Percentiles rank a stretch among this genome's conserved stretches.
phyloP scores from a whole-genome alignment of 2,329 filamentous ascomycete species.

The Sporothrix pseudoabietina region DNA sequence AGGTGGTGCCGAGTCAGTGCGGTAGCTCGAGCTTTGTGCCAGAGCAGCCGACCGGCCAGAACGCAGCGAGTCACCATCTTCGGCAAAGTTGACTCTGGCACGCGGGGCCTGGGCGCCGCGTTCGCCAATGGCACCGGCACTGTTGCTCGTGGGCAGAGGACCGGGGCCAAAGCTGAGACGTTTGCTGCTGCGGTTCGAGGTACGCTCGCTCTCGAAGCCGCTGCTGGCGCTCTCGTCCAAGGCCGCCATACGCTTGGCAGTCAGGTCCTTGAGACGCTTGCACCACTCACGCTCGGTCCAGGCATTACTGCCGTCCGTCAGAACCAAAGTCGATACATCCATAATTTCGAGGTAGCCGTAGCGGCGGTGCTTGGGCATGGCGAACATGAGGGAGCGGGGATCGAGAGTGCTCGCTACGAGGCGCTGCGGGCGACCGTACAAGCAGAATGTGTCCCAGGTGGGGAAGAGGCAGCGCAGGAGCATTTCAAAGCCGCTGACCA shows the following conservation, averaged over 20 bases:
- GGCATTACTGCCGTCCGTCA: conserved; percentile 70
- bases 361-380: conserved; percentile 83
- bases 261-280: conserved; percentile 83
- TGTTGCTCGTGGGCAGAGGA: conserved; percentile 34
- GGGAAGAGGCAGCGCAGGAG: conserved; percentile 91
- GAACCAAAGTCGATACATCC: conserved; percentile 79
- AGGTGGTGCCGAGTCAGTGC: conserved; percentile 57
- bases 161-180: conserved; percentile 56
- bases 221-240: conserved; percentile 53
- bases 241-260: conserved; percentile 73
- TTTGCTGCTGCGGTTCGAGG: conserved; percentile 61
- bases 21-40: conserved; percentile 44
- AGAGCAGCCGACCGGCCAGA: conserved; percentile 57
- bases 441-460: conserved; percentile 85
- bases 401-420: conserved; percentile 87
- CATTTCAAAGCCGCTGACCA: conserved; percentile 92
- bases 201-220: conserved; percentile 49
- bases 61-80: conserved; percentile 54
- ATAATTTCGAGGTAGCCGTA: conserved; percentile 90
- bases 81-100: conserved; percentile 60
- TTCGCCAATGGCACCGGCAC: conserved; percentile 33
- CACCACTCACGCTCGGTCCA: conserved; percentile 93
- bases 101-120: neutral
- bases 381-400: conserved; percentile 92
- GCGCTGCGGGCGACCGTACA: conserved; percentile 87